phyloP scores from a whole-genome alignment of 768 basidiomycete species.

The Auriscalpium microsporum region DNA sequence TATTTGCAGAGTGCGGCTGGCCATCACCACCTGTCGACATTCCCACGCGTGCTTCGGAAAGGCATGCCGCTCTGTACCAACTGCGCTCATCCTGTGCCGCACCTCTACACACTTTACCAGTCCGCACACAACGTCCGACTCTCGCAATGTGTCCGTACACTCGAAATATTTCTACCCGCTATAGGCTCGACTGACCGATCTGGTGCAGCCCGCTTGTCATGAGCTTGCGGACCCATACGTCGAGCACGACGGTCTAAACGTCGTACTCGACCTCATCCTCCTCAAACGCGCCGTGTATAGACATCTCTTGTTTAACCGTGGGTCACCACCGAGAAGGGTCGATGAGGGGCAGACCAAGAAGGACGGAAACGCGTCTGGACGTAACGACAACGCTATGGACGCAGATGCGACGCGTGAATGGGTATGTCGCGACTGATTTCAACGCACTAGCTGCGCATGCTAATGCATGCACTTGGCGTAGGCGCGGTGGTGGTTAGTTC shows the following conservation, averaged over 20 bases:
- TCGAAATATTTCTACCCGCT: not conserved
- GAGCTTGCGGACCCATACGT: conserved; percentile 81
- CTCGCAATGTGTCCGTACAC: conserved; percentile 68
- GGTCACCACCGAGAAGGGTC: conserved; percentile 49
- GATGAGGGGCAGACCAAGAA: not conserved
- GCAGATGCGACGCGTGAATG: conserved; percentile 4
- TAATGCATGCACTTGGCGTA: conserved; percentile 19
- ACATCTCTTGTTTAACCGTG: conserved; percentile 76
- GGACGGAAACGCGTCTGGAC: not conserved
- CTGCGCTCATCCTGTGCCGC: conserved; percentile 55
- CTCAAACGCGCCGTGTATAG: conserved; percentile 76
- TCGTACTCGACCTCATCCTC: conserved; percentile 73
- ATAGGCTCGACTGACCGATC: conserved; percentile 5
- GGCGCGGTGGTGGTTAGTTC: conserved; percentile 53
- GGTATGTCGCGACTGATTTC: not conserved
- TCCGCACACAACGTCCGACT: conserved; percentile 71
- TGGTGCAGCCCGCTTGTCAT: conserved; percentile 45
- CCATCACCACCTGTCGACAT: too few relatives aligned
- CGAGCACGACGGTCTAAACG: conserved; percentile 67
- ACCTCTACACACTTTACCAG: conserved; percentile 77
- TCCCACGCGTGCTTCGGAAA: too few relatives aligned
- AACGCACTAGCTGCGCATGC: not conserved
- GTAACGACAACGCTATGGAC: conserved; percentile 22
- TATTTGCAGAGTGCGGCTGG: not conserved
- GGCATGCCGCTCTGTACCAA: conserved; percentile 75